Base-by-base conservation (phyloP, 2,329 filamentous ascomycete species). In the Phialocephala sp. region DNA sequence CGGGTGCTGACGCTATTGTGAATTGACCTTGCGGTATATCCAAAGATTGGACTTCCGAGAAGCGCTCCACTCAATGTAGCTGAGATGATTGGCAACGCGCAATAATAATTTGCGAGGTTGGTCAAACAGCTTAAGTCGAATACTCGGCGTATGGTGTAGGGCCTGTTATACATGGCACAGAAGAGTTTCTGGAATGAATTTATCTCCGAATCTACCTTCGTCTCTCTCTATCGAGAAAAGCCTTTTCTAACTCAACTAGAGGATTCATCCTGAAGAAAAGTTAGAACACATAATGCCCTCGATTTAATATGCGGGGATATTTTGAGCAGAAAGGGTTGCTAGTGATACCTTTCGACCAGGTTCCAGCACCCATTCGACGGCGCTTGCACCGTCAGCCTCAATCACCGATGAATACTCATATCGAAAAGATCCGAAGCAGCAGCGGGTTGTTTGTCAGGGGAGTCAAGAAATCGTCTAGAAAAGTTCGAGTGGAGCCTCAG, bases 401-500 rank as follows among this genome's bases (percentile, higher is more conserved):
- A 56, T 45, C 11, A 22, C 12, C 9, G 60, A 55, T 14, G 41
- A 47, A 32, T 50, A 62, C 8, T 63, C 50, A 39, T 63, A 47
- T 39, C n/a, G 18, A 47, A 54, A 37, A 15, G n/a, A 2, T 15
- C 27, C 4, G 32, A 22, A 8, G 14, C 32, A 4, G 54, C 8
- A 22, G 14, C 41, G 8, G 8, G 20, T 4, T 43, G 8, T 32
- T 71, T 71, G 5, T 69, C 64, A 6, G 56, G 41, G 0, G 64
- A 67, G 39, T 71, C 61, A 6, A 71, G 57, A 15, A 62, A 66
- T 41, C 56, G 57, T 35, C 37, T 22, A 36, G 66, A 69, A 45
- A 66, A 69, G 8, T 56, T 55, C 1, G 66, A 68, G 27, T 66
- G 55, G 15, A 59, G 18, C 57, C 68, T 69, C n/a, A 68, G 24